phyloP scores from a whole-genome alignment of 2,329 filamentous ascomycete species.

The Metarhizium humberi region DNA sequence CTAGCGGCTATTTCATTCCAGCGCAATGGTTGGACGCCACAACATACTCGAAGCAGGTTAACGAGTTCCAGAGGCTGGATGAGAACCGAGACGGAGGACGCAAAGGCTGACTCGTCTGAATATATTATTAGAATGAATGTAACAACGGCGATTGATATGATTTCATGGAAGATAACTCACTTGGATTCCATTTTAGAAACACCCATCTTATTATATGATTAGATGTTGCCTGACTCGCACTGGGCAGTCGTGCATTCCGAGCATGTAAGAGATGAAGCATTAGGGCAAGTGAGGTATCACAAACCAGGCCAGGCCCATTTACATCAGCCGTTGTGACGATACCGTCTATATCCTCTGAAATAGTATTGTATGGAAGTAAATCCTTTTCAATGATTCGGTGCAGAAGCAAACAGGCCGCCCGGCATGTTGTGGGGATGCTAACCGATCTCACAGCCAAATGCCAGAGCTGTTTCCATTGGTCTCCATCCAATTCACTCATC shows the following conservation, averaged over 20 bases:
- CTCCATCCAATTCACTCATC: slow-evolving; percentile 24
- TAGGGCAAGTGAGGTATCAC: slow-evolving; percentile 69
- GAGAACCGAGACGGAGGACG: slow-evolving; percentile 54
- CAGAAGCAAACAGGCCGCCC: slow-evolving; percentile 68
- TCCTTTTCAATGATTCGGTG: slow-evolving; percentile 55
- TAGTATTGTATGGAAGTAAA: slow-evolving; percentile 56
- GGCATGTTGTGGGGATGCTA: slow-evolving; percentile 60
- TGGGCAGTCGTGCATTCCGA: slow-evolving; percentile 58
- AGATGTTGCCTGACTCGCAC: slow-evolving; percentile 55
- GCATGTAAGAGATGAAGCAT: slow-evolving; percentile 61
- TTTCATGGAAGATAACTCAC: slow-evolving; percentile 36
- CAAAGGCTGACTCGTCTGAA: slow-evolving; percentile 58
- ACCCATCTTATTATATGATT: slow-evolving; percentile 75
- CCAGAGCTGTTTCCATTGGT: slow-evolving; percentile 66
- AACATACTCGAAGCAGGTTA: slow-evolving; percentile 60
- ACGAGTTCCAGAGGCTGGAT: slow-evolving; percentile 57
- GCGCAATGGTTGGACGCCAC: slow-evolving; percentile 37
- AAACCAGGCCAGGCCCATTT: slow-evolving; percentile 67
- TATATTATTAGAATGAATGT: not conserved
- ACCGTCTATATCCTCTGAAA: slow-evolving; percentile 60
- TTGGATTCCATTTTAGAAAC: slow-evolving; percentile 71
- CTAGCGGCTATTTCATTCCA: slow-evolving; percentile 22
- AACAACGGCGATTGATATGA: not conserved
- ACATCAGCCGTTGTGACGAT: slow-evolving; percentile 71
- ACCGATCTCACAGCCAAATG: slow-evolving; percentile 62